Percentiles rank a stretch among this genome's conserved stretches.
phyloP scores from a whole-genome alignment of 768 basidiomycete genomes.

The Amanita rimosa region DNA sequence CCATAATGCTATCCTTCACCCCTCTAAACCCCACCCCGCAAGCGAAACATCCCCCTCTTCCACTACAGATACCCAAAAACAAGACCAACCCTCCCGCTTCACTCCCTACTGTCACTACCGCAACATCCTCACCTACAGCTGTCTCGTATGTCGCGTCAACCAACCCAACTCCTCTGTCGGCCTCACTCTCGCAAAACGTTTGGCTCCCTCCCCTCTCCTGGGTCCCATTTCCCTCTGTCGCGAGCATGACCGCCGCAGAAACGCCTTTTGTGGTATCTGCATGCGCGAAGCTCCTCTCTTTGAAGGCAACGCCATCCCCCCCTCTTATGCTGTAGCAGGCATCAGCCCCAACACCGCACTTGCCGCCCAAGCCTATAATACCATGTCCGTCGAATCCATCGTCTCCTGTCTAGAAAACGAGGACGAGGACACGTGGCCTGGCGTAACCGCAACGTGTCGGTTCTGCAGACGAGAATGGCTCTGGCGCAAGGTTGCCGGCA shows the following conservation, averaged over 20 bases:
- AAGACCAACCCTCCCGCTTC: constrained; percentile 20
- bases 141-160: constrained; percentile 64
- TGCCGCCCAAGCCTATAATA: constrained; percentile 12
- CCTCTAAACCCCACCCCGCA: constrained; percentile 27
- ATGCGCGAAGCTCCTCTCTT: constrained; percentile 46
- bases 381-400: constrained; percentile 8
- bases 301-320: constrained; percentile 16
- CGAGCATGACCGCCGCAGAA: constrained; percentile 46
- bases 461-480: constrained; percentile 57
- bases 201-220: constrained; percentile 27
- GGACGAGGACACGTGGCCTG: constrained; percentile 58
- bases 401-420: constrained; percentile 58
- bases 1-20: constrained; percentile 34
- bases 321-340: constrained; percentile 9
- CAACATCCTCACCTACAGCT: constrained; percentile 40
- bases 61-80: constrained; percentile 15
- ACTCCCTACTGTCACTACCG: constrained; percentile 54
- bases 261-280: constrained; percentile 56
- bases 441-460: constrained; percentile 56
- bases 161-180: constrained; percentile 38
- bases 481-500: constrained; percentile 42
- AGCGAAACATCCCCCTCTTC: constrained; percentile 21
- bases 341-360: constrained; percentile 17
- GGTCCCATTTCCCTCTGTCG: constrained; percentile 43
- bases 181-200: constrained; percentile 38